phyloP scores from a whole-genome alignment of 495 filamentous ascomycete genomes.

The Recurvomyces mirabilis region DNA sequence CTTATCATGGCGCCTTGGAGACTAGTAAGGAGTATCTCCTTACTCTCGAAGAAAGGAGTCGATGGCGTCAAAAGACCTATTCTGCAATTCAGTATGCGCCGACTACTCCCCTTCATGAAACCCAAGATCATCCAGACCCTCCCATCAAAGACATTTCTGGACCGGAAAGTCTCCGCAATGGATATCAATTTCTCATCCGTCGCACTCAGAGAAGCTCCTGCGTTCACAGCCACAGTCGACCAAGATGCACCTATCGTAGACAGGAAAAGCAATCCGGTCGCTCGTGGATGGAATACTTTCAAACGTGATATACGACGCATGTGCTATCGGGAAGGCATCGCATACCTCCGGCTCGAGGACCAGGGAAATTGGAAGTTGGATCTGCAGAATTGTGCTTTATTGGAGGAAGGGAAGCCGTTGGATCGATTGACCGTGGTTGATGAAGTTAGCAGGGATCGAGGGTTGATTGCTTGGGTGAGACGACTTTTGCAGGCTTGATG shows the following conservation, averaged over 20 bases:
- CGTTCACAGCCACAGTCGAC: not conserved
- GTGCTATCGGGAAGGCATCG: slow-evolving; percentile 11
- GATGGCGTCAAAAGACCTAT: not conserved
- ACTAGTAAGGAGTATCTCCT: slow-evolving; percentile 3
- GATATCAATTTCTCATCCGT: slow-evolving; percentile 1
- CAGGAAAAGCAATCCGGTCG: not conserved
- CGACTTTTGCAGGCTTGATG: too few relatives aligned
- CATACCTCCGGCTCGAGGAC: slow-evolving; percentile 1
- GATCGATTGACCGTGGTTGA: not conserved
- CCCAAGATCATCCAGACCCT: not conserved
- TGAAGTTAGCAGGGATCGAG: too few relatives aligned
- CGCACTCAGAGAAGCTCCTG: not conserved
- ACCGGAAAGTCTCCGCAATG: slow-evolving; percentile 1
- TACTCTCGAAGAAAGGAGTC: not conserved
- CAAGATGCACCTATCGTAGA: not conserved
- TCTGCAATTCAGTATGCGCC: not conserved
- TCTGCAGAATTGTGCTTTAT: slow-evolving; percentile 5
- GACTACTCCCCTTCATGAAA: slow-evolving; percentile 1
- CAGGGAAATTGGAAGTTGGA: slow-evolving; percentile 16
- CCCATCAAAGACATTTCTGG: slow-evolving; percentile 4
- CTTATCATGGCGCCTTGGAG: slow-evolving; percentile 4
- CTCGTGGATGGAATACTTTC: not conserved
- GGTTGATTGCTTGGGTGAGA: too few relatives aligned
- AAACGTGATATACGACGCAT: slow-evolving; percentile 4
- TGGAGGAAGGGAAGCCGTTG: slow-evolving; percentile 9